A percentile compares a stretch with the other conserved stretches of the same genome.
Conservation (phyloP, 768 basidiomycete genomes). For the Tylopilus cervinicoccineus region DNA sequence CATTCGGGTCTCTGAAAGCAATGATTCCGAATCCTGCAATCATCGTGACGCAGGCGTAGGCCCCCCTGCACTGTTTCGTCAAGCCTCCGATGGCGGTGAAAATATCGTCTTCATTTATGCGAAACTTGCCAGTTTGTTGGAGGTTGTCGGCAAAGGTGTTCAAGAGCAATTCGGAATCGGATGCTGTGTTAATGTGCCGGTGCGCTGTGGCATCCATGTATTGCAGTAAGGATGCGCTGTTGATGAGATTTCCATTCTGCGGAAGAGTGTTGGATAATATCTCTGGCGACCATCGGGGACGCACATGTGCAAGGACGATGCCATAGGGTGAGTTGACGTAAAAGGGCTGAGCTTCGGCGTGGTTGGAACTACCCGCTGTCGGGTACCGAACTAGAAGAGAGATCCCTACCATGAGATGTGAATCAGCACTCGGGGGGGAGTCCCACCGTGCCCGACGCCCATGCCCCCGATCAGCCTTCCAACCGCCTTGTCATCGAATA, state of each 20-base stretch:
- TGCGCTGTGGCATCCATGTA: constrained; percentile 96
- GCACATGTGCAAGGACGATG: constrained; percentile 94
- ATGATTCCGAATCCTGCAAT: constrained; percentile 98
- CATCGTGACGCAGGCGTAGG: constrained; percentile 99
- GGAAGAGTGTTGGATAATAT: constrained; percentile 3
- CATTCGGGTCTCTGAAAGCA: constrained; percentile 97
- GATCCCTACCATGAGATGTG: constrained; percentile 9
- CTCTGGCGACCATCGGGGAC: constrained; percentile 22
- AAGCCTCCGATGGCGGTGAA: constrained; percentile 90
- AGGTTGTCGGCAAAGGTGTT: constrained; percentile 98
- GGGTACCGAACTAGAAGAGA: constrained; percentile 83
- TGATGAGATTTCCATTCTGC: constrained; percentile 98
- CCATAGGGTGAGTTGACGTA: constrained; percentile 99
- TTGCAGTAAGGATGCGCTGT: constrained; percentile 79
- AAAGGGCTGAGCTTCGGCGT: constrained; percentile 98
- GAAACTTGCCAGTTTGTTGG: constrained; percentile 97
- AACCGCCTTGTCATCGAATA: constrained; percentile 81
- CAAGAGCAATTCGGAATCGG: constrained; percentile 94
- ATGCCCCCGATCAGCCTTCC: constrained; percentile 83
- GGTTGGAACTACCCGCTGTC: constrained; percentile 94
- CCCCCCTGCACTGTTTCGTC: constrained; percentile 86
- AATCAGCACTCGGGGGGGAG: neutral
- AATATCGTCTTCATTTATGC: constrained; percentile 99
- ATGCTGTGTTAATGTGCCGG: constrained; percentile 97
- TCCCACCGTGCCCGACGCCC: constrained; percentile 94